These are phyloP conservation scores for Candida takata DNA, from an alignment of 805 yeast genomes.

Conservation along the genomic window DNA sequence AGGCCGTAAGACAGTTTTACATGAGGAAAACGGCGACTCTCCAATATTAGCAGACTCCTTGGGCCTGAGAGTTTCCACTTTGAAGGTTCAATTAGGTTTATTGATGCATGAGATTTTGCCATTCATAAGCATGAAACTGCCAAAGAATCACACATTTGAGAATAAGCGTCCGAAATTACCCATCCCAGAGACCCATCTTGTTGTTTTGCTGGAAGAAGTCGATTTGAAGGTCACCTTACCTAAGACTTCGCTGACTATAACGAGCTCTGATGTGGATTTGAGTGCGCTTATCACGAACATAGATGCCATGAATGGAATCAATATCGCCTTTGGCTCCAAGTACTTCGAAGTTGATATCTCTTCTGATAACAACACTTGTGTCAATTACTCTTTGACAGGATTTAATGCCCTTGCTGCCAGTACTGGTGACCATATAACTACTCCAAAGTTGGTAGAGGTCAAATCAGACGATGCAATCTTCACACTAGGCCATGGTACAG, in stretches of 20 bases:
- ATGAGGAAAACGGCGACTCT: neutral
- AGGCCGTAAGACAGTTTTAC: neutral
- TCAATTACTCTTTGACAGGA: slow-evolving; percentile 9
- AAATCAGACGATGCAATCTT: slow-evolving; percentile 5
- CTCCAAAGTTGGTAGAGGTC: slow-evolving; percentile 4
- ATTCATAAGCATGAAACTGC: slow-evolving; percentile 1
- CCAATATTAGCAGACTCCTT: neutral
- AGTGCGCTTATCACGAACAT: neutral
- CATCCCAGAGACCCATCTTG: neutral
- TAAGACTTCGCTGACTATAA: slow-evolving; percentile 4
- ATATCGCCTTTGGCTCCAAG: slow-evolving; percentile 5
- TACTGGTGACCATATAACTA: neutral
- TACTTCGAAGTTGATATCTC: slow-evolving; percentile 12
- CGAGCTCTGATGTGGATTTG: slow-evolving; percentile 6
- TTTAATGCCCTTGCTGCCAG: slow-evolving; percentile 2
- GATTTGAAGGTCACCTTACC: slow-evolving; percentile 8
- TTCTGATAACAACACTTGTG: slow-evolving; percentile 5
- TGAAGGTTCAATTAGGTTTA: slow-evolving; percentile 5
- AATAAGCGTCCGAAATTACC: too few species aligned
- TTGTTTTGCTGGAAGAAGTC: slow-evolving; percentile 5
- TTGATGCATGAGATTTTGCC: slow-evolving; percentile 5
- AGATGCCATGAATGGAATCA: neutral
- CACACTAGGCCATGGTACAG: slow-evolving; percentile 6
- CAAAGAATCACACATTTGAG: neutral
- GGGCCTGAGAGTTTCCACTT: slow-evolving; percentile 2